Conservation (phyloP, 805 yeast genomes). For the Pichia thaimueangensis region DNA sequence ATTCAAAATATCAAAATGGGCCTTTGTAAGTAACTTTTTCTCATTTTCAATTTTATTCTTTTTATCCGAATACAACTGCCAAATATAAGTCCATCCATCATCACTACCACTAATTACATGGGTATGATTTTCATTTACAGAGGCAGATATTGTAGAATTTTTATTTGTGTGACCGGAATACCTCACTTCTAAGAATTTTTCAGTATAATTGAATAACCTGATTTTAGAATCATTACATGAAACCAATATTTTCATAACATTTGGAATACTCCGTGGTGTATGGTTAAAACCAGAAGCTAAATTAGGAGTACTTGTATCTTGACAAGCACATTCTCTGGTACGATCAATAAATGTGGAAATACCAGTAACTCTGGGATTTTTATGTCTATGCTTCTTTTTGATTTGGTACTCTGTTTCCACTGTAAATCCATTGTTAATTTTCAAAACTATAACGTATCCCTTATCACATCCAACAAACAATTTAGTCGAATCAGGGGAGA, state of each 20-base stretch:
- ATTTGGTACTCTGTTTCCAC: constrained; percentile 39
- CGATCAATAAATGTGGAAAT: constrained; percentile 41
- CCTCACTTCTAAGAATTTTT: constrained; percentile 52
- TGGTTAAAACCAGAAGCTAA: constrained; percentile 16
- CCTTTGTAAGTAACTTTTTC: constrained; percentile 6
- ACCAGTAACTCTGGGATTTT: constrained; percentile 68
- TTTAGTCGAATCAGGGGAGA: constrained; percentile 59
- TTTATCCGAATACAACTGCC: constrained; percentile 37
- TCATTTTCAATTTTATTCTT: constrained; percentile 21
- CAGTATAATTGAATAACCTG: constrained; percentile 53
- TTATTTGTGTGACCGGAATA: constrained; percentile 70
- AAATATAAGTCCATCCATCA: constrained; percentile 79
- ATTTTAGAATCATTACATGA: constrained; percentile 81
- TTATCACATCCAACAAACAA: constrained; percentile 72
- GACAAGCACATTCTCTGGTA: neutral
- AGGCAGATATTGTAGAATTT: constrained; percentile 66
- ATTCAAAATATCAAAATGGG: constrained; percentile 10
- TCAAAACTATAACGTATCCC: constrained; percentile 58
- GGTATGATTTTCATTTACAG: constrained; percentile 47
- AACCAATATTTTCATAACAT: constrained; percentile 37
- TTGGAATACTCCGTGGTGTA: constrained; percentile 10
- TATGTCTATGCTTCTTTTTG: constrained; percentile 32
- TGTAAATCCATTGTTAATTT: constrained; percentile 48
- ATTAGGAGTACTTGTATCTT: neutral
- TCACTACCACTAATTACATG: constrained; percentile 77